phyloP scores from a whole-genome alignment of 129 eudicot genomes.

The Arctium minus region DNA sequence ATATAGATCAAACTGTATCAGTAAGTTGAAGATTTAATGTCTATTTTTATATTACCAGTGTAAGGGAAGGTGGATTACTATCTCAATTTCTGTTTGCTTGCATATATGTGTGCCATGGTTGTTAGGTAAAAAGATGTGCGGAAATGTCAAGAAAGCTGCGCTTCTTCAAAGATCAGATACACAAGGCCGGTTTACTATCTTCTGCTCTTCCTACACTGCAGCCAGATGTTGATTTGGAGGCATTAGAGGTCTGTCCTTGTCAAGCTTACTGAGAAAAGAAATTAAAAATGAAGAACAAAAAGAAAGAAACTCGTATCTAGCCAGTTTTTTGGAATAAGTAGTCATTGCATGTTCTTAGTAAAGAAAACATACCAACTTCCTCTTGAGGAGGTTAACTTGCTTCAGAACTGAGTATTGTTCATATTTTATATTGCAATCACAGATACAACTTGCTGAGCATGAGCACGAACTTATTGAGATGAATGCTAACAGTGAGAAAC shows the following conservation, averaged over 20 bases:
- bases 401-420: background rate
- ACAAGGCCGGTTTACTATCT: constrained; percentile 65
- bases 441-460: constrained; percentile 86
- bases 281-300: background rate
- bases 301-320: background rate
- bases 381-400: constrained; percentile 17
- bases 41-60: constrained; percentile 4
- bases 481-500: constrained; percentile 82
- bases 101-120: constrained; percentile 9
- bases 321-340: background rate
- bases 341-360: background rate
- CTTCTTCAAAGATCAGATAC: constrained; percentile 88
- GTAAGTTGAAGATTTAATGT: background rate
- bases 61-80: background rate
- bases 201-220: constrained; percentile 60
- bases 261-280: background rate
- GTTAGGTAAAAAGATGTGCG: constrained; percentile 92
- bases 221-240: constrained; percentile 79
- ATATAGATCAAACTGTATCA: constrained; percentile 9
- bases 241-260: constrained; percentile 65
- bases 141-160: constrained; percentile 97
- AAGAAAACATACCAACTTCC: background rate
- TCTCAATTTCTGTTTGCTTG: constrained; percentile 16
- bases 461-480: constrained; percentile 89
- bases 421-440: constrained; percentile 15